phyloP scores from a whole-genome alignment of 306 rosid species.

The Vigna nakashimae region DNA sequence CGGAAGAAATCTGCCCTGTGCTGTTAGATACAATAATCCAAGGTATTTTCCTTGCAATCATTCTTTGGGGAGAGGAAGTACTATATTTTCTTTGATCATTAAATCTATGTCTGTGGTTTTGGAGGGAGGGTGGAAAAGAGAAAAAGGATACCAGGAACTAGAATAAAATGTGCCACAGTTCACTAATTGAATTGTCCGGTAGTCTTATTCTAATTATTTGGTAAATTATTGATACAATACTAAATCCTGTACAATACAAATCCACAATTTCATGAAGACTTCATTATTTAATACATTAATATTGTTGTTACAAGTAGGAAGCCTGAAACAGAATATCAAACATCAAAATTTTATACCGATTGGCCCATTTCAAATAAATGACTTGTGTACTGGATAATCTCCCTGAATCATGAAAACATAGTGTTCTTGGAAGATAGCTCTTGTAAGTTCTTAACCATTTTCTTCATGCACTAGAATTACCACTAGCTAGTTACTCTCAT shows the following conservation, averaged over 20 bases:
- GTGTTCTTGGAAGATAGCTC: neutral
- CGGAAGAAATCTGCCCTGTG: slow-evolving; percentile 73
- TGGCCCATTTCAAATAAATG: neutral
- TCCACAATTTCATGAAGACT: neutral
- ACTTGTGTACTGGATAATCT: neutral
- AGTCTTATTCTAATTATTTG: neutral
- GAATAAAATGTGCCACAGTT: slow-evolving; percentile 1
- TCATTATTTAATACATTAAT: neutral
- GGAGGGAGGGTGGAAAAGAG: slow-evolving; percentile 21
- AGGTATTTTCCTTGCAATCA: slow-evolving; percentile 59
- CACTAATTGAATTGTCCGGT: slow-evolving; percentile 8
- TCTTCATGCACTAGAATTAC: slow-evolving; percentile 2
- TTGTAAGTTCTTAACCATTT: neutral
- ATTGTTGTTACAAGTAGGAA: neutral
- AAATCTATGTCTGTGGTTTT: slow-evolving; percentile 13
- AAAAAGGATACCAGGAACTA: neutral
- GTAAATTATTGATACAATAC: neutral
- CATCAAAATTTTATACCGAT: neutral
- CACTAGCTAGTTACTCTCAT: neutral
- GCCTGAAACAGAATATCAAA: neutral
- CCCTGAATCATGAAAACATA: slow-evolving; percentile 12
- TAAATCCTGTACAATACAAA: neutral
- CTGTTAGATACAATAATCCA: slow-evolving; percentile 73
- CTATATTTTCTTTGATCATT: neutral
- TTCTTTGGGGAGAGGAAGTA: neutral